Percentiles rank a stretch among this genome's conserved stretches.
These are phyloP conservation scores for Vitis rotundifolia DNA, from an alignment of 164 flowering plant genomes.

Conservation along the genomic window DNA sequence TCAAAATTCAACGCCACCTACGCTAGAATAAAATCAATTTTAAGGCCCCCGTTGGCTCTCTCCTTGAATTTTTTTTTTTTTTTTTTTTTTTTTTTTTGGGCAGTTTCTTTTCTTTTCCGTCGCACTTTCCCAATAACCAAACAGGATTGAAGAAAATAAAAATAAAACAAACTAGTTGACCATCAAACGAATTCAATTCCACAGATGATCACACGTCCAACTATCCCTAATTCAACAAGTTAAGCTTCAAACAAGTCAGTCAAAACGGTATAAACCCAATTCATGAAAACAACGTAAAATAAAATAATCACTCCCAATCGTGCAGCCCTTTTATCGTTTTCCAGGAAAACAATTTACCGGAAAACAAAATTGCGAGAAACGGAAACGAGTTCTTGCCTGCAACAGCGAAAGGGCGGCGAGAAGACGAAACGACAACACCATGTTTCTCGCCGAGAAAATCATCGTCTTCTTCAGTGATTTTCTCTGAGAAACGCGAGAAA, in stretches of 20 bases:
- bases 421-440: conserved; percentile 4
- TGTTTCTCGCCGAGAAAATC: conserved; percentile 3
- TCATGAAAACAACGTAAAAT: too few relatives aligned
- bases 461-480: not conserved
- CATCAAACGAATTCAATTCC: not conserved
- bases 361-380: not conserved
- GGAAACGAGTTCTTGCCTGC: conserved; percentile 10
- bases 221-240: not conserved
- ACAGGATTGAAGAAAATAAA: not conserved
- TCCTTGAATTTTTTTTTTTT: too few relatives aligned
- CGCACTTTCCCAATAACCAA: too few relatives aligned
- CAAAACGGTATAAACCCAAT: too few relatives aligned
- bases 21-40: too few relatives aligned
- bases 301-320: too few relatives aligned
- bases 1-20: too few relatives aligned
- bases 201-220: not conserved
- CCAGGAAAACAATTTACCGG: too few relatives aligned
- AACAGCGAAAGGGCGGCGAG: conserved; percentile 5
- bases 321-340: too few relatives aligned
- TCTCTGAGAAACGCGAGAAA: not conserved
- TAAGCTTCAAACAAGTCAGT: not conserved
- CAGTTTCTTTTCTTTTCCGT: too few relatives aligned
- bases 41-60: too few relatives aligned
- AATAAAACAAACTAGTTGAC: not conserved
- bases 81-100: too few relatives aligned